These are phyloP conservation scores for Blastobotrys niveus DNA, from an alignment of 1,139 yeast species.

Conservation along the genomic window DNA sequence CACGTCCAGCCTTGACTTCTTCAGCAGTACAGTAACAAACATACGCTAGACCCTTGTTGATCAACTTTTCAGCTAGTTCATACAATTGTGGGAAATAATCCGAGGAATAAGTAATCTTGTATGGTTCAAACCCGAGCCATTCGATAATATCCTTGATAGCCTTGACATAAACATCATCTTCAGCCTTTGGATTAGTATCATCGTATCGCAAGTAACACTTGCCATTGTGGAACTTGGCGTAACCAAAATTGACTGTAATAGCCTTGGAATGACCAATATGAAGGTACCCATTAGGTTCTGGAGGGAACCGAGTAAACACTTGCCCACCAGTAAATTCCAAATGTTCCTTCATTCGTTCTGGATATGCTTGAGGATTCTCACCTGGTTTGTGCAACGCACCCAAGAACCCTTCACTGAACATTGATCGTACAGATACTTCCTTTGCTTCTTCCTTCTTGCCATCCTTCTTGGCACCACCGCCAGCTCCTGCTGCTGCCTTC, in stretches of 20 bases:
- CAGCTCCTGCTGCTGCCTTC: conserved; percentile 19
- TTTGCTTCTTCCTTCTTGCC: conserved; percentile 22
- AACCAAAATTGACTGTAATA: conserved; percentile 93
- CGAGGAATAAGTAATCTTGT: conserved; percentile 90
- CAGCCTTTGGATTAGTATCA: conserved; percentile 98
- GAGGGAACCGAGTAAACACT: conserved; percentile 94
- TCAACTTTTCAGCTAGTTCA: conserved; percentile 76
- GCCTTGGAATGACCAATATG: conserved; percentile 99
- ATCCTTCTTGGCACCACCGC: conserved; percentile 16
- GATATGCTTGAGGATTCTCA: conserved; percentile 84
- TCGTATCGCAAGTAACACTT: conserved; percentile 88
- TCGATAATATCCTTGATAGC: conserved; percentile 77
- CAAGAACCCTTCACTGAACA: conserved; percentile 93
- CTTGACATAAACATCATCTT: conserved; percentile 83
- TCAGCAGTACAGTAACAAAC: conserved; percentile 93
- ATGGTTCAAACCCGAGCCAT: conserved; percentile 93
- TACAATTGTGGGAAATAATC: conserved; percentile 90
- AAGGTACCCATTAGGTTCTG: conserved; percentile 94
- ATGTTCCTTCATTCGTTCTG: conserved; percentile 78
- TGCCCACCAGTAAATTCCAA: conserved; percentile 69
- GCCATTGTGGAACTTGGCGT: conserved; percentile 79
- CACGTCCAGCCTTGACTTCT: conserved; percentile 84
- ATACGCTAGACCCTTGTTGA: conserved; percentile 66
- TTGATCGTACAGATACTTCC: conserved; percentile 46
- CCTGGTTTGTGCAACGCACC: conserved; percentile 96